phyloP scores from a whole-genome alignment of 371 early-diverging fungal species.

The Capillidium rhysosporum region DNA sequence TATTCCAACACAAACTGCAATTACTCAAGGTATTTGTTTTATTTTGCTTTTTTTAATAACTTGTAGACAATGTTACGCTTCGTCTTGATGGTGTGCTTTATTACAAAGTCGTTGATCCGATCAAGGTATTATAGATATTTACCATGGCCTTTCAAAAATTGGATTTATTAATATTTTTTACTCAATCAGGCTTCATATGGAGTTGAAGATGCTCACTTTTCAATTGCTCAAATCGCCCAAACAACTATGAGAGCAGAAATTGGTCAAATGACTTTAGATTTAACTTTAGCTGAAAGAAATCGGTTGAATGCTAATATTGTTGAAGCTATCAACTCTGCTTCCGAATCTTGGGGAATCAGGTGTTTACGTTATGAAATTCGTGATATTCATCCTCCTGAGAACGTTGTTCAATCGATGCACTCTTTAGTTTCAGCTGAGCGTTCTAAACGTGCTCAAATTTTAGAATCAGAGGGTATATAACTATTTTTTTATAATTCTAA shows the following conservation, averaged over 20 bases:
- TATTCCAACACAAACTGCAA: constrained; percentile 84
- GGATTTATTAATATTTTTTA: neutral
- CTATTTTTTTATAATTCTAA: neutral
- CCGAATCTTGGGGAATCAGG: constrained; percentile 88
- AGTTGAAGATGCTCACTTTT: constrained; percentile 86
- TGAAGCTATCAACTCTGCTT: constrained; percentile 82
- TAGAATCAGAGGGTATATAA: constrained; percentile 71
- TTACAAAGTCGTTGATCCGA: constrained; percentile 81
- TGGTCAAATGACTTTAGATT: constrained; percentile 92
- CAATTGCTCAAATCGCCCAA: constrained; percentile 89
- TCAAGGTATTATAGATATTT: constrained; percentile 44
- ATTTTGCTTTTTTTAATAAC: neutral
- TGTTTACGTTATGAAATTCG: constrained; percentile 85
- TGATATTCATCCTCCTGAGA: constrained; percentile 91
- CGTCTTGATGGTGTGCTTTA: constrained; percentile 94
- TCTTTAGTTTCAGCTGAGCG: constrained; percentile 93
- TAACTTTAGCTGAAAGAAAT: constrained; percentile 86
- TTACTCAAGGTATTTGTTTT: constrained; percentile 55
- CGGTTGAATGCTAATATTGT: constrained; percentile 85
- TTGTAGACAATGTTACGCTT: constrained; percentile 82
- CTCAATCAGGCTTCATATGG: constrained; percentile 89
- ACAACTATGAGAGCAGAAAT: constrained; percentile 98
- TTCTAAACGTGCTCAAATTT: constrained; percentile 87
- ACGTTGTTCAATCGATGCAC: constrained; percentile 94
- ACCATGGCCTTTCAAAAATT: neutral